Evolutionary conservation across 805 yeast genomes (phyloP).

Genomic region (Wickerhamiella sorbophila): DNA sequence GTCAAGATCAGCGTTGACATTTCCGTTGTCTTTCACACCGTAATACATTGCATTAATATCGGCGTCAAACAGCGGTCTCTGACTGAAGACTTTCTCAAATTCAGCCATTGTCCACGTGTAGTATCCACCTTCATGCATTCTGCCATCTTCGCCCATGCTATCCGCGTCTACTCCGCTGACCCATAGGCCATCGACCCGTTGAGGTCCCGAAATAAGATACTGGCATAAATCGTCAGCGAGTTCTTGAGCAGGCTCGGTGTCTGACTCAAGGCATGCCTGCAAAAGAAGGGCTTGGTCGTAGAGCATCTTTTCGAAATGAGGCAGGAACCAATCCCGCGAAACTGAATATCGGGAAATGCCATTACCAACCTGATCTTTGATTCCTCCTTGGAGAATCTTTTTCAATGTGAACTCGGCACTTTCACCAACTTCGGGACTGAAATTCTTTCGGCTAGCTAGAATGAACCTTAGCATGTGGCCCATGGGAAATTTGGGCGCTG

Average conservation of each 20-base stretch:
- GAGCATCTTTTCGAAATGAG: slow-evolving; percentile 29
- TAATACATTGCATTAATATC: slow-evolving; percentile 26
- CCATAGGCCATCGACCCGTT: slow-evolving; percentile 19
- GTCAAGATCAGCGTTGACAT: slow-evolving; percentile 24
- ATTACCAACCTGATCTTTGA: slow-evolving; percentile 26
- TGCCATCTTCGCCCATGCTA: slow-evolving; percentile 15
- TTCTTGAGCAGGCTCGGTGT: slow-evolving; percentile 2
- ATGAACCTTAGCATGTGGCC: slow-evolving; percentile 21
- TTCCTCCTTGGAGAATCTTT: slow-evolving; percentile 25
- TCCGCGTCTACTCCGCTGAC: slow-evolving; percentile 27
- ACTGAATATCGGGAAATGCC: slow-evolving; percentile 28
- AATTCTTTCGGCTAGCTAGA: slow-evolving; percentile 9
- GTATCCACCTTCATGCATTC: slow-evolving; percentile 23
- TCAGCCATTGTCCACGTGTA: slow-evolving; percentile 26
- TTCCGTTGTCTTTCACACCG: slow-evolving; percentile 26
- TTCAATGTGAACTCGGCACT: slow-evolving; percentile 20
- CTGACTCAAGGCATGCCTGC: slow-evolving; percentile 20
- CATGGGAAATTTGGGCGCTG: slow-evolving; percentile 27
- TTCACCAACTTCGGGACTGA: slow-evolving; percentile 11
- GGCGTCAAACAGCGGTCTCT: slow-evolving; percentile 18
- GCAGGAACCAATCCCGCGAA: slow-evolving; percentile 29
- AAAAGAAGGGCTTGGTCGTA: slow-evolving; percentile 27
- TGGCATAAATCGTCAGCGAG: slow-evolving; percentile 14
- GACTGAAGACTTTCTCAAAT: slow-evolving; percentile 21
- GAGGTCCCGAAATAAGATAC: slow-evolving; percentile 11